A percentile compares a stretch with the other conserved stretches of the same genome.
Evolutionary conservation across 106 monocot species (phyloP).

Genomic region (Dactylorhiza incarnata): DNA sequence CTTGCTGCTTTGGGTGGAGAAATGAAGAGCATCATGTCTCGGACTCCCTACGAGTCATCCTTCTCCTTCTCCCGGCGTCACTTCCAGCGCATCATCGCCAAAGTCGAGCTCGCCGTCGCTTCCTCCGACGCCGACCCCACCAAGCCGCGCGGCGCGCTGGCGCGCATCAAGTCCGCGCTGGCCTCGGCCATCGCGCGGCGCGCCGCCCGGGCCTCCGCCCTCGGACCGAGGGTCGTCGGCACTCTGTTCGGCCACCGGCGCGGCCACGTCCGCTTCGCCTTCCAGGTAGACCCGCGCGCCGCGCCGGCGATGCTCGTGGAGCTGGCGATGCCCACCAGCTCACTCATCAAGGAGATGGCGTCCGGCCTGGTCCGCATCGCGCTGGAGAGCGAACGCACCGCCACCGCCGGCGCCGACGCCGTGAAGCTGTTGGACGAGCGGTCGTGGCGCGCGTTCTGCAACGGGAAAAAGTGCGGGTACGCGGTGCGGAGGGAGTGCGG

Average conservation of each 20-base stretch:
- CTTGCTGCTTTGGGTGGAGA: not conserved
- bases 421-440: constrained; percentile 13
- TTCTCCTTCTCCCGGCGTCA: constrained; percentile 57
- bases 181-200: not conserved
- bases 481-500: constrained; percentile 24
- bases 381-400: constrained; percentile 22
- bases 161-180: not conserved
- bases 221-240: constrained; percentile 6
- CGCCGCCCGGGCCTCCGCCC: not conserved
- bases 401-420: not conserved
- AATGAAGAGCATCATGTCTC: constrained; percentile 37
- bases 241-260: constrained; percentile 10
- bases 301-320: constrained; percentile 25
- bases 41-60: constrained; percentile 36
- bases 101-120: not conserved
- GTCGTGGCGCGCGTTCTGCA: constrained; percentile 32
- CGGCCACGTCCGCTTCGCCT: constrained; percentile 15
- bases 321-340: constrained; percentile 34
- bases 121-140: not conserved
- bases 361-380: constrained; percentile 55
- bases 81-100: constrained; percentile 21
- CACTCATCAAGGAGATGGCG: constrained; percentile 45
- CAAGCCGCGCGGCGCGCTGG: not conserved
- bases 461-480: constrained; percentile 39
- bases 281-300: constrained; percentile 8